Base-by-base conservation (phyloP, 345 rosid species). In the Boechera stricta region DNA sequence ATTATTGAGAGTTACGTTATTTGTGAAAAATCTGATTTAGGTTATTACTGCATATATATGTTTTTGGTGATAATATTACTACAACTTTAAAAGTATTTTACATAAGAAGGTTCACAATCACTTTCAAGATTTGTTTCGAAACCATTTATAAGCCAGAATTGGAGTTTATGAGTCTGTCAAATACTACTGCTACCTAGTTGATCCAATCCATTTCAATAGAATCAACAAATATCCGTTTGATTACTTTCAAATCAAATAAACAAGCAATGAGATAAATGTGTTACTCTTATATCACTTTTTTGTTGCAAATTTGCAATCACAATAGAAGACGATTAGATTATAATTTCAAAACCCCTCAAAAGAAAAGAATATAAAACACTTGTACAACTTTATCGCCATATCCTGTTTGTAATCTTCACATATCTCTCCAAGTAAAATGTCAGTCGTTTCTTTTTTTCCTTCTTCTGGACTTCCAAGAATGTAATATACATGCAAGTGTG, bases 401-500 rank as follows among this genome's bases (percentile, higher is more conserved):
- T 63, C 45, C 13, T 76, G 12, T 59, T 48, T 67, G 68, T 75
- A 55, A 10, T 67, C 52, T 75, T 67, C 16, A 15, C 41, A 53
- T 36, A 15, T 55, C 29, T 33, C 10, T 36, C 64, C 18, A 71
- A 61, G 78, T 65, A 65, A 65, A 65, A 35, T 57, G 48, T 76
- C 42, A 68, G 59, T 57, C n/a, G 9, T 69, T 52, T 33, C 55
- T 31, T 51, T 15, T 31, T 51, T 24, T 33, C 21, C 24, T 21
- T 10, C 6, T 4, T 33, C 6, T 44, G 29, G 15, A 68, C 53
- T 36, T 45, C 71, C 45, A 71, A 64, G 60, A 77, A 71, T 64
- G 18, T 64, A 48, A 71, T 48, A 45, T 71, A 71, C n/a, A 26
- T 47, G 45, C 61, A 77, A 64, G 66, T 64, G 6, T 71, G 72